phyloP scores from a whole-genome alignment of 805 yeast genomes.

The Candida krabiensis region DNA sequence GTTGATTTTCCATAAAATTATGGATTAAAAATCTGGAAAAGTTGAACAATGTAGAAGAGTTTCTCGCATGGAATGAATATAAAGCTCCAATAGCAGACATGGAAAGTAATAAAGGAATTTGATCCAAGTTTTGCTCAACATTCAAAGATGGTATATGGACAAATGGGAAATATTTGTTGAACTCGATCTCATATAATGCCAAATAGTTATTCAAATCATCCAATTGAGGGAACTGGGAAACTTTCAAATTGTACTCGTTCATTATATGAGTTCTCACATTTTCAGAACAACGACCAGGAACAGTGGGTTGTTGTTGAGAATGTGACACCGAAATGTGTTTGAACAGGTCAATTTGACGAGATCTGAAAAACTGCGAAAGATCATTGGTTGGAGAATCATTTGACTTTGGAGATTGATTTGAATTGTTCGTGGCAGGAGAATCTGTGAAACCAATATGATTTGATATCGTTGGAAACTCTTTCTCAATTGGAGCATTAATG shows the following conservation, averaged over 20 bases:
- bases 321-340: conserved; percentile 40
- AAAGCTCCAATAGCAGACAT: conserved; percentile 90
- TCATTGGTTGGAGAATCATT: conserved; percentile 39
- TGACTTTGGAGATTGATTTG: conserved; percentile 33
- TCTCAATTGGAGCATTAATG: conserved; percentile 63
- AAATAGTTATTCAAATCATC: conserved; percentile 77
- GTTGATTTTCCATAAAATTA: conserved; percentile 57
- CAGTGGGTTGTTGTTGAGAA: conserved; percentile 27
- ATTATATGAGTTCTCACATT: conserved; percentile 56
- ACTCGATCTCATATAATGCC: conserved; percentile 71
- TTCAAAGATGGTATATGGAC: conserved; percentile 68
- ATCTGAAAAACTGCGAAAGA: conserved; percentile 59
- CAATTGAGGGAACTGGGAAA: conserved; percentile 68
- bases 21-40: conserved; percentile 67
- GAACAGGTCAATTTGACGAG: conserved; percentile 66
- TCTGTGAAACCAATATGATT: conserved; percentile 62
- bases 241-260: conserved; percentile 49
- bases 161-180: conserved; percentile 81
- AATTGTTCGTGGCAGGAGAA: conserved; percentile 33
- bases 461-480: conserved; percentile 50
- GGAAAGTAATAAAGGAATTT: conserved; percentile 67
- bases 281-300: conserved; percentile 44
- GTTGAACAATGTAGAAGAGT: conserved; percentile 69
- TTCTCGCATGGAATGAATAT: conserved; percentile 75
- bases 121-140: conserved; percentile 47